Evolutionary conservation across 2,329 filamentous ascomycete genomes (phyloP), one percentile per base, ranked within the genome.

Genomic region (Colletotrichum costaricense): DNA sequence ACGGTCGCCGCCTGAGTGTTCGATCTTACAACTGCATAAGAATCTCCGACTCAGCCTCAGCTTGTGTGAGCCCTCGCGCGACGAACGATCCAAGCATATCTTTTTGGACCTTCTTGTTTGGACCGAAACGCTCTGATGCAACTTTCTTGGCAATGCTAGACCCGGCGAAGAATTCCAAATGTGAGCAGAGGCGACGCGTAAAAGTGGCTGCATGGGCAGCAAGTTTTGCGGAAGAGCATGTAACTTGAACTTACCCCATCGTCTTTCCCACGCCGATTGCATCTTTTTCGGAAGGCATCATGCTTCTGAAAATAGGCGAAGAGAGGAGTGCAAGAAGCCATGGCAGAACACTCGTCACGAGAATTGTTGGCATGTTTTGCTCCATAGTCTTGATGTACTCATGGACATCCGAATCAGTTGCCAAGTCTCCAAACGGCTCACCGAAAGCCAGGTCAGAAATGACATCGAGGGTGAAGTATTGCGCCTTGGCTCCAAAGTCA

Each of bases 391-490:
- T 77, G 38, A 88, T 84, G 73, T 87, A 88, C 33, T 82, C 82
- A 67, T 87, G 85, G 0, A 86, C 81, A 69, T 89, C 87, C 5
- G 82, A 80, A 74, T 89, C 84, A 4, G 80, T 79, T 33, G 82
- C 81, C 2, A 88, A 69, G 74, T 85, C 86, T 5, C 87, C 86
- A 72, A 88, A 88, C 0, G 84, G 79, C 46, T 84, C 77, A 14
- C 87, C 88, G 56, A 89, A 86, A 1, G 86, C 86, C 11, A 90
- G 72, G 24, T 85, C 83, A 12, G 85, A 87, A 64, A 90, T 88
- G 28, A 89, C 86, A 70, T 90, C 88, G 0, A 90, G 78, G 0
- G 88, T 88, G 52, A 89, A 86, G 79, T 84, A 89, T 55, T 88
- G 86, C 1, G 84, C 82, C 30, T 86, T 85, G 5, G 79, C 78